Evolutionary conservation across 1,284 basidiomycete genomes (phyloP).

Genomic region (Porodaedalea pini): DNA sequence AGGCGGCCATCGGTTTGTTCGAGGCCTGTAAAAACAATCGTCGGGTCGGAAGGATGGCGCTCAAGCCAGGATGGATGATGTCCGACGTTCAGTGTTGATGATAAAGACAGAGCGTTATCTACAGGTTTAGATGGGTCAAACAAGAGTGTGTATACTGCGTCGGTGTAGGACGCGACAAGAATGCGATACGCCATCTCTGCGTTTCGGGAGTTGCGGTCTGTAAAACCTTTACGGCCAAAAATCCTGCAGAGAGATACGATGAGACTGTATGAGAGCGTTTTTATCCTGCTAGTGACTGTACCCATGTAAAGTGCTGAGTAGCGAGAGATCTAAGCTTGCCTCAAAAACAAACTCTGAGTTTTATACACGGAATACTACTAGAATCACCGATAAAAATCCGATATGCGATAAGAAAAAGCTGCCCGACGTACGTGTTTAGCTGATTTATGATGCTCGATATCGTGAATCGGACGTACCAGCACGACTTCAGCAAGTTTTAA

Average conservation of each 20-base stretch:
- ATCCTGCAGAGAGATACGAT: not conserved
- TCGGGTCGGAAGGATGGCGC: slow-evolving; percentile 49
- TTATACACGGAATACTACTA: slow-evolving; percentile 4
- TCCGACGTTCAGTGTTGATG: slow-evolving; percentile 49
- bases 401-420: slow-evolving; percentile 6
- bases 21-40: slow-evolving; percentile 48
- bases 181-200: slow-evolving; percentile 40
- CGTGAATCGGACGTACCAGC: not conserved
- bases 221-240: not conserved
- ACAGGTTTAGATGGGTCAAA: slow-evolving; percentile 32
- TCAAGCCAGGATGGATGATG: slow-evolving; percentile 69
- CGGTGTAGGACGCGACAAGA: slow-evolving; percentile 62
- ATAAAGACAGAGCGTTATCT: slow-evolving; percentile 38
- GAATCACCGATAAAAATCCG: slow-evolving; percentile 14
- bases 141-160: slow-evolving; percentile 49
- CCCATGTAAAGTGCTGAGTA: not conserved
- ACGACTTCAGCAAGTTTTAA: not conserved
- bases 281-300: not conserved
- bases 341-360: not conserved
- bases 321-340: too few species aligned
- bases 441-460: not conserved
- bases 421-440: not conserved
- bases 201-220: not conserved
- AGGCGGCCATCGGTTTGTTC: slow-evolving; percentile 61
- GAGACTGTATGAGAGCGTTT: not conserved